phyloP scores from a whole-genome alignment of 257 asterid genomes.

The Solanum paucissectum region DNA sequence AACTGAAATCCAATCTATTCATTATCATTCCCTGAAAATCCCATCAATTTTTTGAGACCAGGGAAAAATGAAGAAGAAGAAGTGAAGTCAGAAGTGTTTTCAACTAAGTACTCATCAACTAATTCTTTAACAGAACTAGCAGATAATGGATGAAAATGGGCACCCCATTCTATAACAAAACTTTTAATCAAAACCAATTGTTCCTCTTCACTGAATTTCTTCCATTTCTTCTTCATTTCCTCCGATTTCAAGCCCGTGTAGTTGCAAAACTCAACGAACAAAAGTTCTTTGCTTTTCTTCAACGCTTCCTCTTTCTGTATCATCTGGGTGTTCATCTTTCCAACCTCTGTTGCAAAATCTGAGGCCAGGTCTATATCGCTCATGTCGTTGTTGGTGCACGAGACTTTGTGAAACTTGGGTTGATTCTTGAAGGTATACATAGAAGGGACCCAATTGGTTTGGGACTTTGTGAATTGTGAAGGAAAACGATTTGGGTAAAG shows the following conservation, averaged over 20 bases:
- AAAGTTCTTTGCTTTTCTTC: constrained; percentile 52
- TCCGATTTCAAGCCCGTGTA: constrained; percentile 40
- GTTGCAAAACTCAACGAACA: constrained; percentile 46
- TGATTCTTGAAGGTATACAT: background rate
- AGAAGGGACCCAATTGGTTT: constrained; percentile 5
- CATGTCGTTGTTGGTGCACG: constrained; percentile 30
- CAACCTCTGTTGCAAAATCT: constrained; percentile 34
- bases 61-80: constrained; percentile 21
- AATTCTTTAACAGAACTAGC: constrained; percentile 52
- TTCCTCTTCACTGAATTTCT: constrained; percentile 45
- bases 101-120: constrained; percentile 46
- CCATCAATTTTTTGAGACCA: constrained; percentile 33
- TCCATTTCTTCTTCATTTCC: constrained; percentile 55
- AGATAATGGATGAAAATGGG: constrained; percentile 64
- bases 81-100: background rate
- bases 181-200: constrained; percentile 32
- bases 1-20: background rate
- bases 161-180: constrained; percentile 65
- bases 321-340: constrained; percentile 19
- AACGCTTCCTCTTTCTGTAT: constrained; percentile 50
- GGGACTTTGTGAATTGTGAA: constrained; percentile 14
- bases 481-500: constrained; percentile 17
- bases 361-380: constrained; percentile 35
- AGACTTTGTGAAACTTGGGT: constrained; percentile 17
- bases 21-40: constrained; percentile 19